Percentiles rank a stretch among this genome's conserved stretches.
Evolutionary conservation across 805 yeast species (phyloP).

Genomic region (Teunomyces barrocoloradensis): DNA sequence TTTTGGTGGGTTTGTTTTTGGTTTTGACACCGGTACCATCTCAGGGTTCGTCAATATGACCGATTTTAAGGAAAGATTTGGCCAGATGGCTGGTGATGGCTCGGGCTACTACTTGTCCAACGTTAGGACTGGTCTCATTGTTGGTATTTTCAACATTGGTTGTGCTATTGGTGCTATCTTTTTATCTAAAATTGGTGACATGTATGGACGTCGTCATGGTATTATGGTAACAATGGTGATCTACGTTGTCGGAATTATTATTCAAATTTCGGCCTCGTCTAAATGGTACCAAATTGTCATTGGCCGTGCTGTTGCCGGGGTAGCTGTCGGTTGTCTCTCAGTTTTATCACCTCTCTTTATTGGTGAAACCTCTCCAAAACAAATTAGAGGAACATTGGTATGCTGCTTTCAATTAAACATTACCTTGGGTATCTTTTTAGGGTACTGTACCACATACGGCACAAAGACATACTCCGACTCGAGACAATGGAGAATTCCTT

Average conservation of each 20-base stretch:
- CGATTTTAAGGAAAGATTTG: conserved; percentile 52
- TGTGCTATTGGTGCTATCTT: conserved; percentile 72
- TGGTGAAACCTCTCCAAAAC: conserved; percentile 68
- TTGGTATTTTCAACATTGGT: conserved; percentile 61
- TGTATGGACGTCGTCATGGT: conserved; percentile 58
- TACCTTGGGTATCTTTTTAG: conserved; percentile 68
- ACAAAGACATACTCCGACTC: conserved; percentile 47
- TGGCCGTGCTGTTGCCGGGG: conserved; percentile 65
- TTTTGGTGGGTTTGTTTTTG: conserved; percentile 75
- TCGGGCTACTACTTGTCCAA: conserved; percentile 35
- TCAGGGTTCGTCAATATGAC: conserved; percentile 67
- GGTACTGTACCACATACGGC: conserved; percentile 66
- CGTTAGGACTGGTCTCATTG: conserved; percentile 51
- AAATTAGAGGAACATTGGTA: conserved; percentile 68
- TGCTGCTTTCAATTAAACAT: conserved; percentile 68
- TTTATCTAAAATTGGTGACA: conserved; percentile 56
- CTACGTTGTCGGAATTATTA: conserved; percentile 58
- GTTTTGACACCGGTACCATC: conserved; percentile 78
- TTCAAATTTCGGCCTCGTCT: conserved; percentile 54
- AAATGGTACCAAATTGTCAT: conserved; percentile 64
- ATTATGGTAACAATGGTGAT: conserved; percentile 52
- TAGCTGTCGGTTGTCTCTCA: conserved; percentile 71
- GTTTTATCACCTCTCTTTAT: conserved; percentile 66
- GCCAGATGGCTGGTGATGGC: conserved; percentile 43
- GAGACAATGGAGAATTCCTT: conserved; percentile 67